A percentile compares a stretch with the other conserved stretches of the same genome.
These are phyloP conservation scores for Paramyrothecium roridum DNA, from an alignment of 2,329 filamentous ascomycete species.

Conservation along the genomic window DNA sequence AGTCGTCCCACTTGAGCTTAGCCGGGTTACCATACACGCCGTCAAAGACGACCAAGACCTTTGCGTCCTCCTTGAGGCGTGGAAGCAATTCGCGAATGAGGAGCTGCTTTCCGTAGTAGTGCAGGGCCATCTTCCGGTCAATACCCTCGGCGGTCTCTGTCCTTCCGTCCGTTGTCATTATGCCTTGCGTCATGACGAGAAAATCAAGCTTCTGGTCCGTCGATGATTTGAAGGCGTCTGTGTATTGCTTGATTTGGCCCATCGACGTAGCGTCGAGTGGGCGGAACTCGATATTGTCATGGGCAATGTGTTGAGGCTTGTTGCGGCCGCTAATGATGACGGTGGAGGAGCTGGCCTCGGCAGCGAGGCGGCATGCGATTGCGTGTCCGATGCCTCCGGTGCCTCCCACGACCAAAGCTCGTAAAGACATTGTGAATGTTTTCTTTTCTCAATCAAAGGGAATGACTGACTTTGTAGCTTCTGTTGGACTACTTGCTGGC, in stretches of 20 bases:
- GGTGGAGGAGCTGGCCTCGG: conserved; percentile 15
- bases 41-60: conserved; percentile 36
- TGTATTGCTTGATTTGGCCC: conserved; percentile 28
- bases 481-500: too few relatives aligned
- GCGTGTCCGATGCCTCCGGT: conserved; percentile 32
- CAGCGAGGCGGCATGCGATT: conserved; percentile 30
- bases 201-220: conserved; percentile 28
- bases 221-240: conserved; percentile 18
- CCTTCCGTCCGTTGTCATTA: conserved; percentile 29
- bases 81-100: conserved; percentile 38
- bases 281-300: conserved; percentile 28
- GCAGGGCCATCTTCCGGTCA: conserved; percentile 41
- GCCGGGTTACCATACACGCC: conserved; percentile 22
- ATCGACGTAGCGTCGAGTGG: conserved; percentile 29
- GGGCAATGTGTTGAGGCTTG: conserved; percentile 21
- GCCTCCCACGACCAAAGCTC: conserved; percentile 30
- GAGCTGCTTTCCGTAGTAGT: conserved; percentile 42
- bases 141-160: conserved; percentile 40
- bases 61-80: conserved; percentile 27
- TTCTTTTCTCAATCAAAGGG: too few relatives aligned
- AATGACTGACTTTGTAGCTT: too few relatives aligned
- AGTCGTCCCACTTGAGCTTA: conserved; percentile 33
- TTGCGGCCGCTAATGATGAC: conserved; percentile 30
- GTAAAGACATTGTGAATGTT: conserved; percentile 10
- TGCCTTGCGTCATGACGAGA: conserved; percentile 35